Evolutionary conservation across 805 yeast genomes (phyloP).

Genomic region (Candida khao-thaluensis): DNA sequence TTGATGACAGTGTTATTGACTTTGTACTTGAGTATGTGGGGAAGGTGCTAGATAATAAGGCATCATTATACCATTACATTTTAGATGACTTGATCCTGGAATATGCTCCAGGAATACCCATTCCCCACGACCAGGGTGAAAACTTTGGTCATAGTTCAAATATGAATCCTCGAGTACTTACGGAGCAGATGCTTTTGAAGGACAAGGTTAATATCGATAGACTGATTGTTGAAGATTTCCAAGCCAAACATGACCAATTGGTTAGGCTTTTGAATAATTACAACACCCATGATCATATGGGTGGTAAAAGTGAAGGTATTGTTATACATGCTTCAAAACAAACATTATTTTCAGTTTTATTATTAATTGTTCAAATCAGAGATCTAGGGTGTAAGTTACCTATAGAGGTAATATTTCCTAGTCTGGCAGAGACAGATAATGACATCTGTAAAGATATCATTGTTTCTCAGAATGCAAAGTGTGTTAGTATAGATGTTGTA

Average conservation of each 20-base stretch:
- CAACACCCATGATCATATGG: slow-evolving; percentile 18
- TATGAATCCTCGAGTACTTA: not conserved
- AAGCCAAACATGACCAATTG: slow-evolving; percentile 23
- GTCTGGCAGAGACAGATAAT: slow-evolving; percentile 22
- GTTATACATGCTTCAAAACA: slow-evolving; percentile 25
- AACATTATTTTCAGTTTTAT: slow-evolving; percentile 28
- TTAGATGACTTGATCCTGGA: not conserved
- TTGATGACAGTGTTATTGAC: slow-evolving; percentile 4
- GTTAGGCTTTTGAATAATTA: slow-evolving; percentile 26
- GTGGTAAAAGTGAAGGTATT: slow-evolving; percentile 31
- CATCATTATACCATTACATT: not conserved
- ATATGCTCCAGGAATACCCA: not conserved
- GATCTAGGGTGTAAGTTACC: slow-evolving; percentile 34
- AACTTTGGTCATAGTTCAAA: not conserved
- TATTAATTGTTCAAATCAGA: slow-evolving; percentile 29
- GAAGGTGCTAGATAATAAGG: not conserved
- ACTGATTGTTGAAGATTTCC: not conserved
- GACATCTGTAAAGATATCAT: slow-evolving; percentile 47
- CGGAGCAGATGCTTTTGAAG: not conserved
- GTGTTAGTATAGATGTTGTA: slow-evolving; percentile 43
- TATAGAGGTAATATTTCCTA: slow-evolving; percentile 32
- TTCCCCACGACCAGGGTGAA: not conserved
- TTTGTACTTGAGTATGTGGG: not conserved
- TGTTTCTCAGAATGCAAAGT: slow-evolving; percentile 60
- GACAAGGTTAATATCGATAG: not conserved